Conservation (phyloP, 164 flowering plant species). For the Piper longum region DNA sequence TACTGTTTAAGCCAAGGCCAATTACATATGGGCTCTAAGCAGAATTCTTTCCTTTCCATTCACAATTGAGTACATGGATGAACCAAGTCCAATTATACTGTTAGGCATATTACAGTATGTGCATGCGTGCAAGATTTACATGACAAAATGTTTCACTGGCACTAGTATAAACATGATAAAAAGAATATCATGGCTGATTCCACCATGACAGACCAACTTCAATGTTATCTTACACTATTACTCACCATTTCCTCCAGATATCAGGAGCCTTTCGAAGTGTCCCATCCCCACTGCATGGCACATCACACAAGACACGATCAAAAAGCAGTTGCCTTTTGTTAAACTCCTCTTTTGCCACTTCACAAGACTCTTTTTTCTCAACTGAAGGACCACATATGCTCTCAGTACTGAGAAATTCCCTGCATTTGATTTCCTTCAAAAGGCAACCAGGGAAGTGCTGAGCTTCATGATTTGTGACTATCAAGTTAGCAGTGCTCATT, state of each 20-base stretch:
- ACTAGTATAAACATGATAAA: too few relatives aligned
- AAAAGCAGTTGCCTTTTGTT: constrained; percentile 41
- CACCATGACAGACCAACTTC: neutral
- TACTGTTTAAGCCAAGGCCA: too few relatives aligned
- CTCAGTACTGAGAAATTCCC: constrained; percentile 17
- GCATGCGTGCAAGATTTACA: too few relatives aligned
- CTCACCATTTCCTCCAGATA: constrained; percentile 92
- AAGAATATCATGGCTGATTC: neutral
- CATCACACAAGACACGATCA: constrained; percentile 97
- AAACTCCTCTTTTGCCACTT: constrained; percentile 9
- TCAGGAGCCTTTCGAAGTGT: constrained; percentile 99
- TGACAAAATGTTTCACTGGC: too few relatives aligned
- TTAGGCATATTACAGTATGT: too few relatives aligned
- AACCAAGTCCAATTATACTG: too few relatives aligned
- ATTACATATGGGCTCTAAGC: too few relatives aligned
- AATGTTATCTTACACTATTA: neutral
- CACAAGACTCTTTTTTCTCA: neutral
- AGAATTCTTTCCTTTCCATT: too few relatives aligned
- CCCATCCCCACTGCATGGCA: constrained; percentile 99
- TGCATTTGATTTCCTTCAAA: constrained; percentile 14
- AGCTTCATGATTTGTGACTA: constrained; percentile 98
- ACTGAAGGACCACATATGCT: neutral
- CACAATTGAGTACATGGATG: too few relatives aligned
- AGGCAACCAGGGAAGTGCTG: constrained; percentile 90
- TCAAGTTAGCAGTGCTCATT: constrained; percentile 94